phyloP scores from a whole-genome alignment of 257 asterid species.

The Fraxinus anomala region DNA sequence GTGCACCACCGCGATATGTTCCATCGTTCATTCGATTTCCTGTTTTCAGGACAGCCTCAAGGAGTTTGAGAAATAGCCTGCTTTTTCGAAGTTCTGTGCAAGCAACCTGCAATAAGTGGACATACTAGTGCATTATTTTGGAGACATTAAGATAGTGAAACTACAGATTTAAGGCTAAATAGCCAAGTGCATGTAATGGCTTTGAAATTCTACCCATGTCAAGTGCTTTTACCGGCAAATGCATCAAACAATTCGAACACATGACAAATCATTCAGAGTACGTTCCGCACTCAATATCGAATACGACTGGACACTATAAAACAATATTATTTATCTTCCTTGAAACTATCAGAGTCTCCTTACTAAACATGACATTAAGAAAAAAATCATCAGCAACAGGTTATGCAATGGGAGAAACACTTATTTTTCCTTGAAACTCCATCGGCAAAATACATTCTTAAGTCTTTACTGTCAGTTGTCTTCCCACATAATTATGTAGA shows the following conservation, averaged over 20 bases:
- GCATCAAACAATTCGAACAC: too few relatives aligned
- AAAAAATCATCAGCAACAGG: not conserved
- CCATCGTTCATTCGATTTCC: slow-evolving; percentile 83
- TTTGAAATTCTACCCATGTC: too few relatives aligned
- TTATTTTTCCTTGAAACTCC: not conserved
- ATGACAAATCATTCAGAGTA: not conserved
- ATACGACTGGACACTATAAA: not conserved
- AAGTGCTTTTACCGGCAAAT: too few relatives aligned
- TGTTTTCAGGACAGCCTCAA: slow-evolving; percentile 74
- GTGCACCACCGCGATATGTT: slow-evolving; percentile 72
- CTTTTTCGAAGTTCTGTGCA: slow-evolving; percentile 60
- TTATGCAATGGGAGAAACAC: not conserved
- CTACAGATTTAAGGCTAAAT: not conserved
- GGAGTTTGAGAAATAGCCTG: slow-evolving; percentile 70
- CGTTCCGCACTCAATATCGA: not conserved
- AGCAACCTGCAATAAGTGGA: slow-evolving; percentile 49
- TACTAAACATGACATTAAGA: not conserved
- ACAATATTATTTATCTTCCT: too few relatives aligned
- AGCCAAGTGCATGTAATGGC: not conserved
- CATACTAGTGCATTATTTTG: slow-evolving; percentile 13
- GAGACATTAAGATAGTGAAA: not conserved
- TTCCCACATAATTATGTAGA: not conserved
- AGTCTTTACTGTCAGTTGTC: not conserved
- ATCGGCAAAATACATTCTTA: not conserved
- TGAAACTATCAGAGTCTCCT: not conserved